Percentiles rank a stretch among this genome's conserved stretches.
Conservation (phyloP, 1,139 yeast genomes). For the Suhomyces chickasaworum region DNA sequence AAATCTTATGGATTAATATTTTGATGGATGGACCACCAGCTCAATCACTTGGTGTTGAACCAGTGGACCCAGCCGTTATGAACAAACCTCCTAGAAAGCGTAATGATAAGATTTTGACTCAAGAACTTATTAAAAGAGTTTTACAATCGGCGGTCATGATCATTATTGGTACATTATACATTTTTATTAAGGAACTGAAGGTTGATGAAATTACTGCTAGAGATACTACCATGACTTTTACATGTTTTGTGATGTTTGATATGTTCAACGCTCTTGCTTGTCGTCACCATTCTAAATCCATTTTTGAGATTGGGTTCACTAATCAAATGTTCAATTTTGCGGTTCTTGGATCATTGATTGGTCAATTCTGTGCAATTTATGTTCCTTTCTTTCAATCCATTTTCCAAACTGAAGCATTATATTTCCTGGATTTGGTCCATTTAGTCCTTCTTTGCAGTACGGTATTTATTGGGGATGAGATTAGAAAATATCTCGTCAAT, state of each 20-base stretch:
- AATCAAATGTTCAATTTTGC: constrained; percentile 93
- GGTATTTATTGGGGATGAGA: constrained; percentile 85
- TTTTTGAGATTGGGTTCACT: constrained; percentile 74
- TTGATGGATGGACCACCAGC: constrained; percentile 99
- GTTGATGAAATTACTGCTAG: constrained; percentile 83
- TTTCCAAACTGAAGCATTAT: constrained; percentile 91
- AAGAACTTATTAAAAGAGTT: constrained; percentile 67
- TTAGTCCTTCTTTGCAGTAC: constrained; percentile 68
- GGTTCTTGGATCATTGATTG: constrained; percentile 82
- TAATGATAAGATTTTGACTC: constrained; percentile 77
- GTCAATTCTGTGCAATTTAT: constrained; percentile 93
- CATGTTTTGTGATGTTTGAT: constrained; percentile 92
- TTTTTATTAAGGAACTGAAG: constrained; percentile 81
- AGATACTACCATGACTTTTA: constrained; percentile 98
- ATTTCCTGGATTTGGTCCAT: constrained; percentile 64
- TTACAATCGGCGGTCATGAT: constrained; percentile 74
- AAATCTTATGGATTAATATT: constrained; percentile 94
- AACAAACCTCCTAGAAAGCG: constrained; percentile 89
- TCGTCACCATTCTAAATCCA: constrained; percentile 81
- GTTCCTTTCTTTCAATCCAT: constrained; percentile 87
- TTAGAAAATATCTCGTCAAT: constrained; percentile 53
- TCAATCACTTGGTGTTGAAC: constrained; percentile 95
- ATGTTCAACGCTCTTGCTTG: constrained; percentile 95
- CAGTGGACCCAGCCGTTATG: constrained; percentile 95
- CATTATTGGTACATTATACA: constrained; percentile 76